These are phyloP conservation scores for Chaetomium cochliodes DNA, from an alignment of 495 filamentous ascomycete species.

Conservation along the genomic window DNA sequence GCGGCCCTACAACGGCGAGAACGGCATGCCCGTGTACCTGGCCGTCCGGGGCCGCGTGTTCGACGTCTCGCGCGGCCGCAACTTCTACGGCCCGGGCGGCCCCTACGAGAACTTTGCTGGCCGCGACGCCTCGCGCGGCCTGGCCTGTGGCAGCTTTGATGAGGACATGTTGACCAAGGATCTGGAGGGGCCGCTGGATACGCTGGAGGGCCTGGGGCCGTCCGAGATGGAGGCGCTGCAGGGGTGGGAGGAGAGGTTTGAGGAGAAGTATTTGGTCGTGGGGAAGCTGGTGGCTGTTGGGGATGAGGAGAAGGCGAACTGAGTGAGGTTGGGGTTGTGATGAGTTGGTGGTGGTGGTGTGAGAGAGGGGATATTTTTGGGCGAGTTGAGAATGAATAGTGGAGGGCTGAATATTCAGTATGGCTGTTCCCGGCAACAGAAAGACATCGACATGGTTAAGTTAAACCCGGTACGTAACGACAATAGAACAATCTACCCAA, in stretches of 20 bases:
- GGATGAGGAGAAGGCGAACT: slow-evolving; percentile 31
- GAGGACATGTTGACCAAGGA: slow-evolving; percentile 95
- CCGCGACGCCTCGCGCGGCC: slow-evolving; percentile 84
- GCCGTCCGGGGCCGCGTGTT: slow-evolving; percentile 83
- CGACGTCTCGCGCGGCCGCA: slow-evolving; percentile 78
- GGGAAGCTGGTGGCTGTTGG: slow-evolving; percentile 71
- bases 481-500: background rate
- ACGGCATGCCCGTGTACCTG: slow-evolving; percentile 73
- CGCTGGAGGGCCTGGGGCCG: slow-evolving; percentile 65
- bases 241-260: slow-evolving; percentile 91
- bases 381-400: background rate
- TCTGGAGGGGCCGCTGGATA: slow-evolving; percentile 81
- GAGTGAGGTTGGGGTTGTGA: background rate
- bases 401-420: background rate
- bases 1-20: slow-evolving; percentile 80
- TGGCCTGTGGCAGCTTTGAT: slow-evolving; percentile 92
- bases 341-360: background rate
- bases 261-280: slow-evolving; percentile 90
- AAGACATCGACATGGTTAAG: background rate
- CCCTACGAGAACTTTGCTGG: slow-evolving; percentile 94
- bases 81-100: slow-evolving; percentile 92
- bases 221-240: slow-evolving; percentile 81
- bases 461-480: background rate
- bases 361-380: background rate
- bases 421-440: background rate